A percentile compares a stretch with the other conserved stretches of the same genome.
Conservation (phyloP, 495 filamentous ascomycete genomes). For the Penicillium cataractarum region DNA sequence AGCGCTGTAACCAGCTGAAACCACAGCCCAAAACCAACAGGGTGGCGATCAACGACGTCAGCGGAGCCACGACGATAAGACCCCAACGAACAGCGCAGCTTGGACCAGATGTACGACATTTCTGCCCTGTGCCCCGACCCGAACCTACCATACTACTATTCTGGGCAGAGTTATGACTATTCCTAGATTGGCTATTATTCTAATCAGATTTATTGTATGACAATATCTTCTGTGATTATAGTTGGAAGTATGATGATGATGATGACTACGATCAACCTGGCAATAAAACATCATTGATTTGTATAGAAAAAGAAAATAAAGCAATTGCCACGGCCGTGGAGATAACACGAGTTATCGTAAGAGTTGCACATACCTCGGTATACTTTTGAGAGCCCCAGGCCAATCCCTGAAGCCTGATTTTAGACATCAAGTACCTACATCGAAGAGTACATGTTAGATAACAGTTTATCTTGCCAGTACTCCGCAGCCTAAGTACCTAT, state of each 20-base stretch:
- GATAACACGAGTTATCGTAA: neutral
- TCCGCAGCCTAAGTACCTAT: neutral
- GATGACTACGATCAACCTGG: neutral
- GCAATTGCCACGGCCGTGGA: neutral
- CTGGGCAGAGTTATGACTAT: neutral
- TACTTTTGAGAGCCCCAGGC: neutral
- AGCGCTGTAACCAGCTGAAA: conserved; percentile 3
- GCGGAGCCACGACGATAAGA: conserved; percentile 5
- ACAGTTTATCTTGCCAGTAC: neutral
- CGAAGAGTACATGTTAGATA: neutral
- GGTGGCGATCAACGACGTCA: neutral
- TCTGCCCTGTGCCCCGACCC: conserved; percentile 15
- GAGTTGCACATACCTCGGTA: neutral
- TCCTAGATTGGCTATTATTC: neutral
- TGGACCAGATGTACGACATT: conserved; percentile 21
- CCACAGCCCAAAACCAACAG: neutral
- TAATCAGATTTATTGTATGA: neutral
- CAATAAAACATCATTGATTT: neutral
- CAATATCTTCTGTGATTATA: neutral
- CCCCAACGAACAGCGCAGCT: neutral
- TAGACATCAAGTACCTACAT: neutral
- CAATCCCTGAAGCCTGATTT: neutral
- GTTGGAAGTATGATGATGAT: neutral
- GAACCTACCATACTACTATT: conserved; percentile 1
- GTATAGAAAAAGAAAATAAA: neutral